phyloP scores from a whole-genome alignment of 2,329 filamentous ascomycete genomes.

The Fusarium robinianum region DNA sequence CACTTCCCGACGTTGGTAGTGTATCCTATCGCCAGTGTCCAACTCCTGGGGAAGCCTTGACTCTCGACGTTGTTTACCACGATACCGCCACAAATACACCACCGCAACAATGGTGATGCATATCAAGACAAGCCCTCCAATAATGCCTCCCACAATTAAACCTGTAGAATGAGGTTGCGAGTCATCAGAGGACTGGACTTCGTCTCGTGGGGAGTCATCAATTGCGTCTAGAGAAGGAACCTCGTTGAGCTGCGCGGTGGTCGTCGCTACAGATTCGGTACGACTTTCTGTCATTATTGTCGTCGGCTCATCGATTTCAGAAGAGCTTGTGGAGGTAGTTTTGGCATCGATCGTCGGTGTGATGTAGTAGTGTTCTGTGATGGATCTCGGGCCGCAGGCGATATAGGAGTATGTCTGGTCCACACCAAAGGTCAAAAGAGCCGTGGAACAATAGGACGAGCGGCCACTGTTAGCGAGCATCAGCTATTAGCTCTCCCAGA shows the following conservation, averaged over 20 bases:
- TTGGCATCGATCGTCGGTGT: conserved; percentile 15
- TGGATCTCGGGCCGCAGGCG: conserved; percentile 38
- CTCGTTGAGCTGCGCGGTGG: conserved; percentile 4
- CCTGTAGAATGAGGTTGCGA: conserved; percentile 35
- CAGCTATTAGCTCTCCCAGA: too few relatives aligned
- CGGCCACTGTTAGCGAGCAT: neutral
- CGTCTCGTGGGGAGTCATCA: neutral
- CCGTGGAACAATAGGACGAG: conserved; percentile 41
- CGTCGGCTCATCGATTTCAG: conserved; percentile 1
- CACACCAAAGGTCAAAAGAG: conserved; percentile 39
- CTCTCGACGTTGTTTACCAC: neutral
- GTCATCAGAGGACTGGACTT: neutral
- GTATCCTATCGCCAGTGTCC: neutral
- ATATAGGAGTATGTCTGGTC: conserved; percentile 44
- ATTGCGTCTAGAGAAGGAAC: too few relatives aligned
- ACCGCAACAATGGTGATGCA: conserved; percentile 34
- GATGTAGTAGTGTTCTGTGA: conserved; percentile 33
- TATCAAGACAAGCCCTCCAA: conserved; percentile 43
- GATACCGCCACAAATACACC: conserved; percentile 1
- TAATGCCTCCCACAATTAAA: conserved; percentile 42
- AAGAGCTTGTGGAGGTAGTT: conserved; percentile 4
- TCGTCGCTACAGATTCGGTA: conserved; percentile 4
- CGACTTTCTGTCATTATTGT: neutral
- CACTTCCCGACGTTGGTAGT: neutral
- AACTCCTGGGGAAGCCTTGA: neutral